Evolutionary conservation across 2,329 filamentous ascomycete genomes (phyloP).

Genomic region (Onygenales sp.): DNA sequence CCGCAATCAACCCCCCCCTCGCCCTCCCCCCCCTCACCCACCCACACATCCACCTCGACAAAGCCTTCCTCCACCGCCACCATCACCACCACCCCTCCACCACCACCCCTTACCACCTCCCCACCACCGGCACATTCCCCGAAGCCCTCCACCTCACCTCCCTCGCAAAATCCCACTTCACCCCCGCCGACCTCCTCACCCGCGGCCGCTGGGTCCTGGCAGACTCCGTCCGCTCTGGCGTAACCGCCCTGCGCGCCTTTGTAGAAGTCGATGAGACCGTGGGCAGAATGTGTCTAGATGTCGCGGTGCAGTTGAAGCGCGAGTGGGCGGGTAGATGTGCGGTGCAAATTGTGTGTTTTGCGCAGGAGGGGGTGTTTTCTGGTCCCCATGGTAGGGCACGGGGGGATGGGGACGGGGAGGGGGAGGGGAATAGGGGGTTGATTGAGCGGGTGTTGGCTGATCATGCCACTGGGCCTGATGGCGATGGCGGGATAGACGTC

Average conservation of each 20-base stretch:
- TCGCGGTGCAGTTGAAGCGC: constrained; percentile 48
- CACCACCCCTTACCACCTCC: constrained; percentile 49
- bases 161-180: constrained; percentile 55
- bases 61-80: constrained; percentile 31
- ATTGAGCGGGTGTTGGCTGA: constrained; percentile 37
- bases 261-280: constrained; percentile 61
- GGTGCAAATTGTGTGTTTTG: constrained; percentile 61
- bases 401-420: constrained; percentile 24
- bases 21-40: constrained; percentile 54
- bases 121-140: constrained; percentile 50
- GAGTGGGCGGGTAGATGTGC: constrained; percentile 45
- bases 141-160: constrained; percentile 55
- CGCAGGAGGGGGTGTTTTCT: constrained; percentile 59
- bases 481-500: constrained; percentile 41
- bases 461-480: too few species aligned
- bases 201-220: constrained; percentile 57
- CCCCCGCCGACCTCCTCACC: constrained; percentile 50
- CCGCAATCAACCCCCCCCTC: constrained; percentile 13
- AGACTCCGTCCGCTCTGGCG: constrained; percentile 54
- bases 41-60: constrained; percentile 63
- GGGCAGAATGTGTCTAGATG: constrained; percentile 46
- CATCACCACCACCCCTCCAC: constrained; percentile 41
- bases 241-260: constrained; percentile 61
- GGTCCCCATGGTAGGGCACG: constrained; percentile 14
- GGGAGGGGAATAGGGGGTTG: constrained; percentile 42